Evolutionary conservation across 176 grass and related monocot species (phyloP), one percentile per base, ranked within the genome.

Genomic region (Triticum monococcum): DNA sequence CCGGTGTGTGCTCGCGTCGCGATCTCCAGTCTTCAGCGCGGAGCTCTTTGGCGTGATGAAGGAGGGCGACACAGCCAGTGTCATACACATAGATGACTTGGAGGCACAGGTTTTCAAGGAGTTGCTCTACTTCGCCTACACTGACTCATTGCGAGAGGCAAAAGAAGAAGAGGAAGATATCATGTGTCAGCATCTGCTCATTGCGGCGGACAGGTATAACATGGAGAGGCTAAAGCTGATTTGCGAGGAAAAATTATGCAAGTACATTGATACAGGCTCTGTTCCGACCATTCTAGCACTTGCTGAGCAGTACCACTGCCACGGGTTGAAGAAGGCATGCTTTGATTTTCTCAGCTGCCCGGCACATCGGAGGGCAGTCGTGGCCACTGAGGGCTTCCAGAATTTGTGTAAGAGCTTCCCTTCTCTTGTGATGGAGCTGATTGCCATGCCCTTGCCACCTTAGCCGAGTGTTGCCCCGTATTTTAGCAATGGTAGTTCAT

Each of bases 341-440:
- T 14, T 74, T 74, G 23, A 74, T 74, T 74, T 74, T 74, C 71
- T 74, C n/a, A 74, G 71, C 40, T 74, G 22, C n/a, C 71, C 38
- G 0, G 71, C 38, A 16, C 40, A 46, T 74, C 38, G 71, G 2
- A 45, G n/a, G 23, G 71, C 71, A 46, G 2, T 74, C 3, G 71
- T 74, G 12, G 71, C 71, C 12, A 46, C 38, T 16, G 37, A 74
- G 1, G 40, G 71, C 12, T 74, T 74, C 71, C 5, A 74, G n/a
- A 38, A 74, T 74, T 3, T 74, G 12, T 46, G 14, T 17, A 26
- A 26, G 38, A 46, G 40, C 71, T 74, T 40, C 3, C 71, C 38
- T 74, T 46, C 71, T 16, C 5, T 74, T 13, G 38, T 74, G 71
- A 74, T 43, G 71, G 38, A 74, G 71, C 71, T 74, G 71, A 16